Evolutionary conservation across 805 yeast genomes (phyloP).

Genomic region (Myxozyma geophila): DNA sequence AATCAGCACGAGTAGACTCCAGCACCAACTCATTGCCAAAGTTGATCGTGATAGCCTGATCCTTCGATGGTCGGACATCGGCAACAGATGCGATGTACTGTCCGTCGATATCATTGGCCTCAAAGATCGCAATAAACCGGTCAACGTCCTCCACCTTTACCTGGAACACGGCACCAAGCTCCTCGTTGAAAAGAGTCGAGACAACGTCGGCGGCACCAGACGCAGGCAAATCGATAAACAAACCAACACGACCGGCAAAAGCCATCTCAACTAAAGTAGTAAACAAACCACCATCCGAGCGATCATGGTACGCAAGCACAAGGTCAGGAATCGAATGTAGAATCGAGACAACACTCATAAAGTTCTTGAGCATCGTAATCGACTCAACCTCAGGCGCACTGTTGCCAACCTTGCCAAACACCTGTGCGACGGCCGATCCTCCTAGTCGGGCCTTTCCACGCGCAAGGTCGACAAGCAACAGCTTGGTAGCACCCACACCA

Average conservation of each 20-base stretch:
- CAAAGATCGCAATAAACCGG: slow-evolving; percentile 60
- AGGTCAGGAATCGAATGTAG: slow-evolving; percentile 66
- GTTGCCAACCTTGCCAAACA: slow-evolving; percentile 84
- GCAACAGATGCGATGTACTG: slow-evolving; percentile 68
- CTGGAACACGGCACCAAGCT: slow-evolving; percentile 96
- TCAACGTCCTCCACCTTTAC: slow-evolving; percentile 58
- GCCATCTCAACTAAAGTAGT: slow-evolving; percentile 93
- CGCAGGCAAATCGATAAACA: slow-evolving; percentile 53
- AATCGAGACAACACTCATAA: slow-evolving; percentile 68
- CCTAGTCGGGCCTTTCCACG: slow-evolving; percentile 67
- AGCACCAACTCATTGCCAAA: slow-evolving; percentile 19
- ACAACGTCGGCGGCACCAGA: slow-evolving; percentile 53
- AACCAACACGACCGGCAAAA: slow-evolving; percentile 90
- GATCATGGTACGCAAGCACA: slow-evolving; percentile 90
- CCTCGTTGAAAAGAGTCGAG: slow-evolving; percentile 81
- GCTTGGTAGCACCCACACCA: slow-evolving; percentile 45
- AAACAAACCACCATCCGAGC: slow-evolving; percentile 94
- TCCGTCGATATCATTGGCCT: slow-evolving; percentile 61
- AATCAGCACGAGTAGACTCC: slow-evolving; percentile 48
- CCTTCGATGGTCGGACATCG: slow-evolving; percentile 54
- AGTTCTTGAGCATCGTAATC: slow-evolving; percentile 62
- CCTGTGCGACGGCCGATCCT: slow-evolving; percentile 95
- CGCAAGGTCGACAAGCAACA: slow-evolving; percentile 82
- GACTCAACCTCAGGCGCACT: slow-evolving; percentile 82
- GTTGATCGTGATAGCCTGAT: slow-evolving; percentile 47